Evolutionary conservation across 2,329 filamentous ascomycete species (phyloP).

Genomic region (Pseudophaeomoniella oleicola): DNA sequence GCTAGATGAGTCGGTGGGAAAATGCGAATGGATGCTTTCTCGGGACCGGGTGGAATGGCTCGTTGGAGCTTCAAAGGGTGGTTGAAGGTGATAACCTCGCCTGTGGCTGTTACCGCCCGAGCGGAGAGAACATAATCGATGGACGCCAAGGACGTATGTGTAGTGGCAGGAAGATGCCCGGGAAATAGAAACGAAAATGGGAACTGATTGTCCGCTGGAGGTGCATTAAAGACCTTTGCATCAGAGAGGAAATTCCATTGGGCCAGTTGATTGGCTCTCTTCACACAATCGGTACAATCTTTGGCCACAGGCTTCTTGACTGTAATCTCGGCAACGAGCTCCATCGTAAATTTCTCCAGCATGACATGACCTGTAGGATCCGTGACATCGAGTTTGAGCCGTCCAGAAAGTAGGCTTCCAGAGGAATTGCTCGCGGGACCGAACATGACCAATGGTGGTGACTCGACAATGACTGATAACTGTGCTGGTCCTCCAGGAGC

Average conservation of each 20-base stretch:
- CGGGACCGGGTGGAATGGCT: constrained; percentile 61
- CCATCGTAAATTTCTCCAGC: constrained; percentile 59
- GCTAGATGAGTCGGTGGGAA: constrained; percentile 95
- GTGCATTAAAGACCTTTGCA: constrained; percentile 24
- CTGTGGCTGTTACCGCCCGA: constrained; percentile 44
- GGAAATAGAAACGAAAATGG: constrained; percentile 80
- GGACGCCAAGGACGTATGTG: constrained; percentile 55
- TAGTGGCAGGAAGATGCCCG: constrained; percentile 73
- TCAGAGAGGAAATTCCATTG: constrained; percentile 63
- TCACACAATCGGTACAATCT: constrained; percentile 65
- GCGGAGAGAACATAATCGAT: constrained; percentile 70
- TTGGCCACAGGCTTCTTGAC: constrained; percentile 71
- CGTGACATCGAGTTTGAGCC: constrained; percentile 58
- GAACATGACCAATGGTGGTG: constrained; percentile 73
- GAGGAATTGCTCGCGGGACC: constrained; percentile 60
- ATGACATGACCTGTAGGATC: constrained; percentile 45
- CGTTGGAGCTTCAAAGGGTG: constrained; percentile 62
- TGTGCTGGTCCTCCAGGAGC: constrained; percentile 29
- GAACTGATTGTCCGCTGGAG: constrained; percentile 54
- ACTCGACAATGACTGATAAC: constrained; percentile 58
- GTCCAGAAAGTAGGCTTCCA: constrained; percentile 73
- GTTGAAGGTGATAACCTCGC: constrained; percentile 49
- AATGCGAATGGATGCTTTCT: constrained; percentile 81
- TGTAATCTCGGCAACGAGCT: constrained; percentile 52
- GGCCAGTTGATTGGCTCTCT: constrained; percentile 58